Evolutionary conservation across 805 yeast genomes (phyloP), one percentile per base, ranked within the genome.

Genomic region (Brettanomyces bruxellensis): DNA sequence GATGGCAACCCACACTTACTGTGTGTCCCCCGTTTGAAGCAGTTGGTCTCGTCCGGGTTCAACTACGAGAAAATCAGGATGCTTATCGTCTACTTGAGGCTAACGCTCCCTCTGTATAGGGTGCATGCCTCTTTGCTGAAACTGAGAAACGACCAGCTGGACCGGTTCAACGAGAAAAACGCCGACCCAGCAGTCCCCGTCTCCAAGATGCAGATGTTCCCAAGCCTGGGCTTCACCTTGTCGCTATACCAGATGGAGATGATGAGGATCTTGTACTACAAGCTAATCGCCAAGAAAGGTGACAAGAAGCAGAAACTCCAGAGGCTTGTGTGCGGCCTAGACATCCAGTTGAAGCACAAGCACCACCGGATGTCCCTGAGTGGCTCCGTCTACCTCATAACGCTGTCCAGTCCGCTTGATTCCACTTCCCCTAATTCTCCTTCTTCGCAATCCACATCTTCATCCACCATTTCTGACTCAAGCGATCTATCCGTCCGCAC

Each of bases 41-140:
- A 52, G 9, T 46, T 58, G 42, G 49, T 57, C 2, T 38, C 52
- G 7, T 50, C 48, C 28, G 54, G 44, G 22, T 53, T 53, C 38
- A 53, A 49, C 36, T 53, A 48, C 42, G 41, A 40, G 24, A 51
- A 46, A 44, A 55, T 64, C n/a, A 56, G 55, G 32, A 55, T 54
- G 30, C 49, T 65, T 42, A 57, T 64, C 13, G 49, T 44, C 1
- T 63, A 58, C 45, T 50, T 63, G 37, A 59, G 58, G 46, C 35
- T 62, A 30, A 63, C 67, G 4, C 49, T 64, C 8, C 59, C 61
- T 3, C 57, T 59, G 41, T 62, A 56, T 47, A 58, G 54, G 34
- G 30, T 50, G 3, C 49, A 55, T 23, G 46, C 49, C 34, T 46
- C 48, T 4, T 40, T 61, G 6, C 18, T 36, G 2, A 8, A 44